Base-by-base conservation (phyloP, 2,329 filamentous ascomycete genomes). In the Phyllachora maydis region DNA sequence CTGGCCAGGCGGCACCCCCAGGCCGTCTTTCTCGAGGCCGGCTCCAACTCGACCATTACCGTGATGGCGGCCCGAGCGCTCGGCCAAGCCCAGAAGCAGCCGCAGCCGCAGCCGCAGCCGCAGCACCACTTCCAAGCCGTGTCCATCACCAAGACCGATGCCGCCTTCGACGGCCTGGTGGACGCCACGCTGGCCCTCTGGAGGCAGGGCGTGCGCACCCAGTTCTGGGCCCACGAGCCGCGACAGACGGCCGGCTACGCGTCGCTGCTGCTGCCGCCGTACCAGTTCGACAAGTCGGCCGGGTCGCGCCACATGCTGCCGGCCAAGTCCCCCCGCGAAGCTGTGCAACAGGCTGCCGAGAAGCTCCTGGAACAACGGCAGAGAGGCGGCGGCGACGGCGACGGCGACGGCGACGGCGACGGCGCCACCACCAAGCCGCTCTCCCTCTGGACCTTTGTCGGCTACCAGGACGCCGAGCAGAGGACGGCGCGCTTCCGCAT, bases 231-330 rank as follows among this genome's bases (percentile, higher is more conserved):
- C 1, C 43, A 47, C 23, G 45, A 34, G 17, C 15, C 11, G 3
- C 8, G 8, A 0, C 48, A 53, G 26, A 41, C 28, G 1, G 6
- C 10, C 4, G 26, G 34, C 1, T 37, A 41, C 11, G 16, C 26
- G 0, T 26, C 18, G 2, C 18, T 49, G 3, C 13, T 41, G 1
- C 33, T 54, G 1, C 50, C 49, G 1, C 45, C 49, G 0, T 52
- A 52, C 30, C 48, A 53, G 23, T 53, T 54, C 26, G 44, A 51
- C 8, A 43, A 43, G 21, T 24, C n/a, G n/a, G n/a, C n/a, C n/a
- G n/a, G n/a, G n/a, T n/a, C 34, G 1, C 26, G 36, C 1, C 49
- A 50, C 26, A 53, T 46, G 48, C 25, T 50, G 5, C 34, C 41
- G 8, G 18, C 42, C 10, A 24, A 27, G 23, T 18, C 26, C 11